Conservation (phyloP, 2,329 filamentous ascomycete genomes). For the Pestalotiopsis sp. region DNA sequence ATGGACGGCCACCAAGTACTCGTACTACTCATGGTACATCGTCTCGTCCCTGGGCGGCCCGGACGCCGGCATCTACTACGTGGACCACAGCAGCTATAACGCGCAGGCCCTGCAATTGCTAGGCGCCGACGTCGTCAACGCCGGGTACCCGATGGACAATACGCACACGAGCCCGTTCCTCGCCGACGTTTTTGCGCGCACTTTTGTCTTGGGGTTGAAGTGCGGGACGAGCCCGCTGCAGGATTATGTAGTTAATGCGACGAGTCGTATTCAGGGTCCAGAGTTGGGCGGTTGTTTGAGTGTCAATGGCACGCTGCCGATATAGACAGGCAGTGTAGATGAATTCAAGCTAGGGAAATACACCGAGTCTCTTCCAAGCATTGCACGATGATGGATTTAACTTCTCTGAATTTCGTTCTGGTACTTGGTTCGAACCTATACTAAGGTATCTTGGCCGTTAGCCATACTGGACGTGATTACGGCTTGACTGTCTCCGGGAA, state of each 20-base stretch:
- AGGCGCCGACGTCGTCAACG: constrained; percentile 13
- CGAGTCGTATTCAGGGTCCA: constrained; percentile 15
- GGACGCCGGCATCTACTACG: constrained; percentile 16
- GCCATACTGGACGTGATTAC: no score
- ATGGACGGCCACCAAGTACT: constrained; percentile 16
- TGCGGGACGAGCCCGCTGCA: constrained; percentile 19
- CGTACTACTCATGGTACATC: constrained; percentile 19
- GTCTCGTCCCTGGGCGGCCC: constrained; percentile 15
- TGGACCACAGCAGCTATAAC: constrained; percentile 18
- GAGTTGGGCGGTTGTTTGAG: constrained; percentile 13
- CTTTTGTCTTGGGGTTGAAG: constrained; percentile 19
- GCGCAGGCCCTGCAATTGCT: constrained; percentile 16
- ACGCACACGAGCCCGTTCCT: constrained; percentile 19
- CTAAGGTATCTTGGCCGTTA: no score
- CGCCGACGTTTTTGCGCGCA: constrained; percentile 17
- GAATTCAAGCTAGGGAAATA: neutral
- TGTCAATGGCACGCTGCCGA: constrained; percentile 19
- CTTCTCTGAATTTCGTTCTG: neutral
- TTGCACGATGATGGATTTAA: neutral
- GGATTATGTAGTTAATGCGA: constrained; percentile 17
- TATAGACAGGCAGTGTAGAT: neutral
- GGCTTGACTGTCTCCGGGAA: neutral
- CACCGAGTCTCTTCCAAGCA: neutral
- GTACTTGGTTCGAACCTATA: no score
- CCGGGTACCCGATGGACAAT: constrained; percentile 19